phyloP scores from a whole-genome alignment of 192 early-diverging fungal species.

The Gamsiella multidivaricata region DNA sequence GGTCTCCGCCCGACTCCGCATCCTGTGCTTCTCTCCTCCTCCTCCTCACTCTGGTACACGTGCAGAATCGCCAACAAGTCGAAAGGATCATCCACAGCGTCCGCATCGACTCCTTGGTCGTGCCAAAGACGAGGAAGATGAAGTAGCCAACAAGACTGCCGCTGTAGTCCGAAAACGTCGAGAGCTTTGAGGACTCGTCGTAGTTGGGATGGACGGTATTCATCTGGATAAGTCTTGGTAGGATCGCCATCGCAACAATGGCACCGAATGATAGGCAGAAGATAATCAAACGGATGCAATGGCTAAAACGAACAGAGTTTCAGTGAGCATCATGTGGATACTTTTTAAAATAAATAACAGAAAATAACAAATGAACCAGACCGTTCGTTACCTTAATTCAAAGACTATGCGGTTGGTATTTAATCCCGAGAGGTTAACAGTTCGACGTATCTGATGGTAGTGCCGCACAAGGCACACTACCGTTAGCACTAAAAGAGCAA shows the following conservation, averaged over 20 bases:
- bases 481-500: slow-evolving; percentile 1
- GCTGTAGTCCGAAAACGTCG: slow-evolving; percentile 24
- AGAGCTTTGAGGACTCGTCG: background rate
- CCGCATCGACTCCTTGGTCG: slow-evolving; percentile 11
- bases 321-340: too few relatives aligned
- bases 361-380: background rate
- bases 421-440: too few relatives aligned
- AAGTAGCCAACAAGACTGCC: slow-evolving; percentile 21
- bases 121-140: slow-evolving; percentile 37
- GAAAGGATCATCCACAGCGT: slow-evolving; percentile 4
- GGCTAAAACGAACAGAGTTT: slow-evolving; percentile 11
- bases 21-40: too few relatives aligned
- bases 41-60: too few relatives aligned
- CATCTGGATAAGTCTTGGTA: slow-evolving; percentile 1
- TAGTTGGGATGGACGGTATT: background rate
- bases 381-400: slow-evolving; percentile 30
- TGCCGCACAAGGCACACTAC: slow-evolving; percentile 1
- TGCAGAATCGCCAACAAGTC: background rate
- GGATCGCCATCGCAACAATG: slow-evolving; percentile 15
- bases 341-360: background rate
- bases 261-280: slow-evolving; percentile 23
- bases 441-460: slow-evolving; percentile 9
- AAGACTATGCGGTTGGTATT: too few relatives aligned
- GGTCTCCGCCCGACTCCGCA: too few relatives aligned
- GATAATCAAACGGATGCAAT: slow-evolving; percentile 27